These are phyloP conservation scores for Globisporangium recalcitrans DNA, from an alignment of 352 stramenopile genomes.

Conservation along the genomic window DNA sequence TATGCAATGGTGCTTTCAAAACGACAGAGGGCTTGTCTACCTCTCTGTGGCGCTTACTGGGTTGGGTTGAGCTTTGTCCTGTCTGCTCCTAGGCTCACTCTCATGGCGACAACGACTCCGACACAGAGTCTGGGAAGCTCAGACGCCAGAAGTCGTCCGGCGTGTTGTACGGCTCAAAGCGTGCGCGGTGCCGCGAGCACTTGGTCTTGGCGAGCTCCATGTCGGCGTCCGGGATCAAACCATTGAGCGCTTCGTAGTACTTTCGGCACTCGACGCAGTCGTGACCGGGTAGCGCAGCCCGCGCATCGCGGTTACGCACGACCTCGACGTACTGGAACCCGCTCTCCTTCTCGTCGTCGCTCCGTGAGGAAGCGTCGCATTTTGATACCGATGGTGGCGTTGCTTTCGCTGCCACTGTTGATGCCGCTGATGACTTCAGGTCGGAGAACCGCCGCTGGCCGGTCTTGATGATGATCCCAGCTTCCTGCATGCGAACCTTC, in stretches of 20 bases:
- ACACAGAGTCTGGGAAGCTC: slow-evolving; percentile 68
- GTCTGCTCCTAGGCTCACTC: neutral
- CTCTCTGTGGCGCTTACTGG: too few relatives aligned
- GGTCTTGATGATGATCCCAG: neutral
- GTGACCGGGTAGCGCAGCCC: slow-evolving; percentile 49
- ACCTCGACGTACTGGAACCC: slow-evolving; percentile 66
- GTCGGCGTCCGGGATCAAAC: slow-evolving; percentile 29
- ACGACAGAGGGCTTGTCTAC: too few relatives aligned
- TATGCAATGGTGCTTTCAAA: too few relatives aligned
- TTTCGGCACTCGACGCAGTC: slow-evolving; percentile 74
- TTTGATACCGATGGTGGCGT: neutral
- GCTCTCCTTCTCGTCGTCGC: slow-evolving; percentile 18
- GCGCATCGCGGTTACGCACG: slow-evolving; percentile 62
- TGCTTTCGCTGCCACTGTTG: neutral
- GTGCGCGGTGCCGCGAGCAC: slow-evolving; percentile 73
- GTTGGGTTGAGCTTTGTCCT: too few relatives aligned
- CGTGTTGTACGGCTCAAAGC: slow-evolving; percentile 71
- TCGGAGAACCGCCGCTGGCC: neutral
- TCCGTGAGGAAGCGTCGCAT: neutral
- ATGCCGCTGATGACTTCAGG: neutral
- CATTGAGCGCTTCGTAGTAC: slow-evolving; percentile 72
- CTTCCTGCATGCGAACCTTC: slow-evolving; percentile 23
- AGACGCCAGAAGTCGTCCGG: slow-evolving; percentile 83
- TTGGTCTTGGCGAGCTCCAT: slow-evolving; percentile 35
- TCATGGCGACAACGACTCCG: slow-evolving; percentile 11